These are phyloP conservation scores for Xylariaceae sp. DNA, from an alignment of 2,329 filamentous ascomycete species.

Conservation along the genomic window DNA sequence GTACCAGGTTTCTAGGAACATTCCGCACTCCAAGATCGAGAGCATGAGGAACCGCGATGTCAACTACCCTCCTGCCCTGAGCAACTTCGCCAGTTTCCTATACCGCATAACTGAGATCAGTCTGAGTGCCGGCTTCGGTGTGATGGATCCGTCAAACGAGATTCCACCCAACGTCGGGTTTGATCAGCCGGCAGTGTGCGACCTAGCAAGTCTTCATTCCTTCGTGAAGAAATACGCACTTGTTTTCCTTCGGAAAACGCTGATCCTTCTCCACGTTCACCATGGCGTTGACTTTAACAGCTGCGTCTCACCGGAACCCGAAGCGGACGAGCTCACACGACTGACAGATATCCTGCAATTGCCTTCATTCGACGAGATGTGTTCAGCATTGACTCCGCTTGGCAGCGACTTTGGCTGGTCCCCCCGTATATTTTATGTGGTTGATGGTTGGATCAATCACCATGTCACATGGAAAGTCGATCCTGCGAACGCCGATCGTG, in stretches of 20 bases:
- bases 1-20: conserved; percentile 52
- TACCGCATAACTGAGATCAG: conserved; percentile 42
- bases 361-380: conserved; percentile 74
- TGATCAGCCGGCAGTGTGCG: conserved; percentile 50
- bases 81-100: conserved; percentile 53
- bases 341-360: conserved; percentile 71
- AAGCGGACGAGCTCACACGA: conserved; percentile 74
- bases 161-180: conserved; percentile 43
- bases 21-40: conserved; percentile 45
- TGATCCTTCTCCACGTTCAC: conserved; percentile 78
- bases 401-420: conserved; percentile 46
- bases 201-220: conserved; percentile 49
- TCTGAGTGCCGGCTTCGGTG: conserved; percentile 38
- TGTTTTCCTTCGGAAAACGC: conserved; percentile 80
- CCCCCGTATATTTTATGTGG: conserved; percentile 40
- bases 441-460: conserved; percentile 70
- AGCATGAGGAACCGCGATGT: conserved; percentile 40
- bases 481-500: conserved; percentile 3
- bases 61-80: conserved; percentile 41
- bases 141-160: conserved; percentile 31
- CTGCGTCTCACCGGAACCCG: conserved; percentile 56
- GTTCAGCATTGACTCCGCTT: conserved; percentile 51
- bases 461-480: conserved; percentile 39
- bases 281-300: conserved; percentile 83
- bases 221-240: conserved; percentile 78